These are phyloP conservation scores for Kuraishia capsulata DNA, from an alignment of 805 yeast species.

Conservation along the genomic window DNA sequence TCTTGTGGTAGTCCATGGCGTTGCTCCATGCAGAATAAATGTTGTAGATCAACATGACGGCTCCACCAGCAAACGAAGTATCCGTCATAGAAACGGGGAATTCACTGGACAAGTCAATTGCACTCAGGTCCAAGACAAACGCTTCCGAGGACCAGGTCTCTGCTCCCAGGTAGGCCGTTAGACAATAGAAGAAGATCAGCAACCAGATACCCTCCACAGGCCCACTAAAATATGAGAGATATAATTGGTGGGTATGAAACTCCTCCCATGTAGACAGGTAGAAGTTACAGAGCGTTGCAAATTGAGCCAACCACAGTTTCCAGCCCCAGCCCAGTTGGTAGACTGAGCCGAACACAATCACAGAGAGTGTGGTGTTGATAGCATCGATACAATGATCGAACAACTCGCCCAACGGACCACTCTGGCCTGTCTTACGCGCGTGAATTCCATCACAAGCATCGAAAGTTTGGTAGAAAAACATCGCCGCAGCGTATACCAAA, in stretches of 20 bases:
- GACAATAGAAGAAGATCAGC: slow-evolving; percentile 41
- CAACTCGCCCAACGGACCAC: slow-evolving; percentile 89
- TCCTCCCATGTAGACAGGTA: slow-evolving; percentile 95
- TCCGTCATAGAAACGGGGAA: slow-evolving; percentile 29
- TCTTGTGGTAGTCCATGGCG: slow-evolving; percentile 38
- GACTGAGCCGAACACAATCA: slow-evolving; percentile 67
- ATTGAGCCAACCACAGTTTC: slow-evolving; percentile 51
- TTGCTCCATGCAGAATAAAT: slow-evolving; percentile 58
- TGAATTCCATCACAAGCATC: slow-evolving; percentile 96
- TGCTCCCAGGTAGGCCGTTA: slow-evolving; percentile 67
- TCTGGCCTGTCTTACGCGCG: slow-evolving; percentile 91
- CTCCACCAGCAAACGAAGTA: slow-evolving; percentile 41
- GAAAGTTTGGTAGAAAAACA: slow-evolving; percentile 88
- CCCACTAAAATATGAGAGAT: slow-evolving; percentile 73
- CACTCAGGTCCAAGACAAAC: slow-evolving; percentile 27
- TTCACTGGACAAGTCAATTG: slow-evolving; percentile 15
- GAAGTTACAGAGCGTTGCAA: slow-evolving; percentile 72
- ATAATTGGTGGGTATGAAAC: slow-evolving; percentile 79
- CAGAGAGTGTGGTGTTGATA: slow-evolving; percentile 63
- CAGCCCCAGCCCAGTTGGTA: slow-evolving; percentile 67
- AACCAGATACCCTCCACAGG: slow-evolving; percentile 91
- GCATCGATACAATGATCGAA: slow-evolving; percentile 84
- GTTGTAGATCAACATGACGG: slow-evolving; percentile 50
- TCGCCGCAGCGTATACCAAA: slow-evolving; percentile 66
- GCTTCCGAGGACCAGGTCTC: slow-evolving; percentile 49